Base-by-base conservation (phyloP, 176 grass and related monocot species). In the Oryza meridionalis region DNA sequence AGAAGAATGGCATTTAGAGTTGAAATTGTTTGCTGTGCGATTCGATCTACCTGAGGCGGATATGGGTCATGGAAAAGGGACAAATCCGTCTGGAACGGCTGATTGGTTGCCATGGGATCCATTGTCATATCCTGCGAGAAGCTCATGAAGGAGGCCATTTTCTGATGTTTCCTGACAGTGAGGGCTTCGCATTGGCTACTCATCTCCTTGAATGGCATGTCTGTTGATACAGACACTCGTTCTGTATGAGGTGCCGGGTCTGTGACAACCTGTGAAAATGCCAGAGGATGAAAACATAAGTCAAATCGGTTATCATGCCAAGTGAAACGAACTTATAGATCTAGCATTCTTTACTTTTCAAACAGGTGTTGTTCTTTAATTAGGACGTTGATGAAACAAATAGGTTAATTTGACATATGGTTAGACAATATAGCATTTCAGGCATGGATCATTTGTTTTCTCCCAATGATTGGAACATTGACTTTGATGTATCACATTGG, bases 111-210 rank as follows among this genome's bases (percentile, higher is more conserved):
- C 51, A 53, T 11, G 6, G 76, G 43, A 14, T 24, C 42, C 5
- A 55, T n/a, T 63, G 87, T 84, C 65, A 70, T 47, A 47, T 75
- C 80, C 24, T 84, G 81, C 79, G 91, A 85, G 71, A 86, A 82
- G 76, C 81, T 94, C 86, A 95, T 81, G 82, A 99, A 91, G 78
- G 88, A 77, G 16, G 88, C 91, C 97, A 99, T 91, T 78, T 99
- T 99, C 76, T 92, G 91, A 70, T 96, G 93, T 81, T 99, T 99
- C 49, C 86, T 91, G 9, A 94, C 86, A 14, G 91, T 85, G 29
- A 99, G 86, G 84, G 97, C 97, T 67, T 98, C 91, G 2, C 92
- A 94, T 15, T 94, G 89, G 82, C 81, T 84, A 75, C 86, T 88
- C 92, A 94, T 94, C 51, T 91, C 92, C 78, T 84, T 94, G 83